Conservation (phyloP, 371 early-diverging fungal species). For the Mortierella sp. region DNA sequence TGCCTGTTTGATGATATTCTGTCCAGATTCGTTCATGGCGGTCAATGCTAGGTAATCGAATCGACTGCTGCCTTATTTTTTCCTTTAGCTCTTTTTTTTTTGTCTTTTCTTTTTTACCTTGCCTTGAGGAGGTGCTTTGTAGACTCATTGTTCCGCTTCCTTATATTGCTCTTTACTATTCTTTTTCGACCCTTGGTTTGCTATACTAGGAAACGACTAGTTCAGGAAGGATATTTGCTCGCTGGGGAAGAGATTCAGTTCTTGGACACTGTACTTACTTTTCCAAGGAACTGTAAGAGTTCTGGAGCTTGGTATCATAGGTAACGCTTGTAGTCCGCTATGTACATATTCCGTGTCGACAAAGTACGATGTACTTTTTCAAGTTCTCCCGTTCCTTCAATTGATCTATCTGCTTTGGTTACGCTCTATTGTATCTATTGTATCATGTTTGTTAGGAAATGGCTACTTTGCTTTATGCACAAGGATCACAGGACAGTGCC, state of each 20-base stretch:
- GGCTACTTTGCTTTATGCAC: slow-evolving; percentile 52
- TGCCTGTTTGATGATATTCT: slow-evolving; percentile 62
- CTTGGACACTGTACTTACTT: slow-evolving; percentile 65
- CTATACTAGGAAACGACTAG: slow-evolving; percentile 60
- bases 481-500: slow-evolving; percentile 15
- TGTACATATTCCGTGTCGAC: no score
- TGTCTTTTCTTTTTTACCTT: neutral
- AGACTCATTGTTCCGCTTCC: neutral
- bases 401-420: no score
- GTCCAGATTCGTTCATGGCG: slow-evolving; percentile 71
- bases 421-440: neutral
- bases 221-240: slow-evolving; percentile 47
- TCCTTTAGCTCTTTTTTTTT: neutral
- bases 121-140: neutral
- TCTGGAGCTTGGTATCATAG: slow-evolving; percentile 71
- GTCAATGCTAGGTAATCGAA: slow-evolving; percentile 67
- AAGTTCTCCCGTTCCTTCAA: neutral
- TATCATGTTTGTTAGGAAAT: slow-evolving; percentile 45
- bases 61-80: slow-evolving; percentile 1
- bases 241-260: slow-evolving; percentile 59
- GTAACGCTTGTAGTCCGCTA: slow-evolving; percentile 25
- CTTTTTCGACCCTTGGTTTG: neutral
- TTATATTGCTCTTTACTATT: neutral
- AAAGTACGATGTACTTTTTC: neutral
- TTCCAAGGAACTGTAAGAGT: slow-evolving; percentile 71